These are phyloP conservation scores for Phytophthora megakarya DNA, from an alignment of 352 stramenopile genomes.

Conservation along the genomic window DNA sequence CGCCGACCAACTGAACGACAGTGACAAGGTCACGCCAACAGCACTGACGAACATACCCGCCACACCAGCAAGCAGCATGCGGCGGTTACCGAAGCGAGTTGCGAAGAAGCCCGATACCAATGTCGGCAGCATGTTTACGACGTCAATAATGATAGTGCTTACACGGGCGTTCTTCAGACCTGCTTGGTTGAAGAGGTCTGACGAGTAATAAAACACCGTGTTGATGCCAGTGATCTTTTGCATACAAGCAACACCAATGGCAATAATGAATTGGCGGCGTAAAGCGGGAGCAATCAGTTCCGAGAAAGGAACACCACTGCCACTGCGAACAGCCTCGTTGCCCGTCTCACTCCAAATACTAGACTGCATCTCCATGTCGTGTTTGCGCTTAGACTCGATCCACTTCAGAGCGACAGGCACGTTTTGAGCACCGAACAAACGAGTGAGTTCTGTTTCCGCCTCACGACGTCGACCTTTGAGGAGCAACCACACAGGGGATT, in stretches of 20 bases:
- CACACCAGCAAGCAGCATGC: constrained; percentile 41
- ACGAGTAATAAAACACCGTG: constrained; percentile 63
- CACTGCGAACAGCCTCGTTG: constrained; percentile 34
- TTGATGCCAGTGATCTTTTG: constrained; percentile 66
- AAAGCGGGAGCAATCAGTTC: constrained; percentile 34
- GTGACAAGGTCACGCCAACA: constrained; percentile 43
- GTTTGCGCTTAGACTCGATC: constrained; percentile 46
- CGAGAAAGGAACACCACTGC: constrained; percentile 36
- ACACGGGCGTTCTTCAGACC: constrained; percentile 43
- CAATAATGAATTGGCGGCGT: constrained; percentile 46
- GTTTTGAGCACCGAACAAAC: constrained; percentile 44
- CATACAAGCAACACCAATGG: constrained; percentile 38
- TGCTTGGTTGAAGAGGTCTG: constrained; percentile 42
- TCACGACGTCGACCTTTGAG: constrained; percentile 39
- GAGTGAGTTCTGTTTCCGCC: constrained; percentile 38
- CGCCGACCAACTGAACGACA: constrained; percentile 32
- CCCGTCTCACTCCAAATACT: constrained; percentile 33
- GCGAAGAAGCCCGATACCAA: constrained; percentile 38
- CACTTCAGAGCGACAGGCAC: constrained; percentile 41
- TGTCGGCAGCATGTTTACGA: constrained; percentile 45
- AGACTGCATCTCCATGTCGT: constrained; percentile 40
- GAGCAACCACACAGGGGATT: constrained; percentile 57
- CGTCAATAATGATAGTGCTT: constrained; percentile 43
- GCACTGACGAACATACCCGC: constrained; percentile 41
- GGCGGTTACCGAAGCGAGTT: constrained; percentile 38